A percentile compares a stretch with the other conserved stretches of the same genome.
Conservation (phyloP, 495 filamentous ascomycete genomes). For the Penicillium lagena region DNA sequence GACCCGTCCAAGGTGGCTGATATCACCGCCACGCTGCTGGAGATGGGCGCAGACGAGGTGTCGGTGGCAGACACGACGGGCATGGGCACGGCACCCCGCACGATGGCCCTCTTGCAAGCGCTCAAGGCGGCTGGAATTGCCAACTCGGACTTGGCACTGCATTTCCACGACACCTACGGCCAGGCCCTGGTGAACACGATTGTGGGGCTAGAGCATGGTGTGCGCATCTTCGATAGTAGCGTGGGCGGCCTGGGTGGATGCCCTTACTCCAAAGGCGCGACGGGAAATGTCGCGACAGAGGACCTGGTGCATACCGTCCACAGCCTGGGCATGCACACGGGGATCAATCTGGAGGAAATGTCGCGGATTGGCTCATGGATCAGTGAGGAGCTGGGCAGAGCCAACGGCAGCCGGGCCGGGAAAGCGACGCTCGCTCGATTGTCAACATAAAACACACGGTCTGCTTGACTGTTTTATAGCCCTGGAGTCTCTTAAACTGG, state of each 20-base stretch:
- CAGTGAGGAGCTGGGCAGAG: constrained; percentile 67
- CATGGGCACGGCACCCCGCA: constrained; percentile 86
- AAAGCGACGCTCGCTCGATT: constrained; percentile 61
- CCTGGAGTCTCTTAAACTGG: neutral
- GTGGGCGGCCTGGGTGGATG: constrained; percentile 92
- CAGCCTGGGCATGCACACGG: constrained; percentile 79
- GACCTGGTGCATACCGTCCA: constrained; percentile 88
- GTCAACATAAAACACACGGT: constrained; percentile 19
- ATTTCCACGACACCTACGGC: constrained; percentile 97
- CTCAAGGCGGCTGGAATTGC: constrained; percentile 70
- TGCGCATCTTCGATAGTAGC: constrained; percentile 82
- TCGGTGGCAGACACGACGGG: constrained; percentile 93
- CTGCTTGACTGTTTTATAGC: constrained; percentile 1
- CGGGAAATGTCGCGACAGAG: constrained; percentile 92
- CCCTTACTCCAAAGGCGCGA: constrained; percentile 88
- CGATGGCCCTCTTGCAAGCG: constrained; percentile 61
- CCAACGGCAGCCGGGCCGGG: constrained; percentile 70
- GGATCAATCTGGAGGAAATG: constrained; percentile 78
- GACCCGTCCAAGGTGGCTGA: constrained; percentile 72
- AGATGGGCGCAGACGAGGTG: constrained; percentile 96
- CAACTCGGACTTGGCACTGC: constrained; percentile 77
- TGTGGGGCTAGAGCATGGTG: constrained; percentile 79
- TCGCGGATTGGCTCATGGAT: constrained; percentile 87
- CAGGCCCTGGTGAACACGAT: constrained; percentile 88
- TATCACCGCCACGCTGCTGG: constrained; percentile 73